Conservation (phyloP, 371 early-diverging fungal species). For the Mucor indicus region DNA sequence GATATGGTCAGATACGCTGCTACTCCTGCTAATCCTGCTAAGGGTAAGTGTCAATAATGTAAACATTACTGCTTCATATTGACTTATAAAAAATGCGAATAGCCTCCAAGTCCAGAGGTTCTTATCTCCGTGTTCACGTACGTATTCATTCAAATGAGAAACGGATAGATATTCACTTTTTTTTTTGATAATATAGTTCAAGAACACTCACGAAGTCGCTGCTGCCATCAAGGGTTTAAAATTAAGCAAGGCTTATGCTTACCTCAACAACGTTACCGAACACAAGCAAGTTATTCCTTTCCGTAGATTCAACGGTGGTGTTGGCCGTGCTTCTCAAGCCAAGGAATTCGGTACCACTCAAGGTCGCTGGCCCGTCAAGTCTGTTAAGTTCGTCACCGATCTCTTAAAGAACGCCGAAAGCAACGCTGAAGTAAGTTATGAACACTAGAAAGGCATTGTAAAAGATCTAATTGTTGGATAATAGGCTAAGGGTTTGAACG, state of each 20-base stretch:
- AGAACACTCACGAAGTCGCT: conserved; percentile 99
- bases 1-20: conserved; percentile 60
- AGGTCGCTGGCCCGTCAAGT: conserved; percentile 99
- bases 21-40: conserved; percentile 50
- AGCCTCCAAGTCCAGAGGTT: conserved; percentile 38
- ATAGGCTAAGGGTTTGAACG: conserved; percentile 86
- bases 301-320: conserved; percentile 97
- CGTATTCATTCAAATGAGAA: background rate
- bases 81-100: background rate
- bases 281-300: conserved; percentile 99
- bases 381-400: conserved; percentile 88
- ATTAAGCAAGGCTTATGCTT: conserved; percentile 91
- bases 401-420: conserved; percentile 97
- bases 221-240: conserved; percentile 92
- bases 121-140: conserved; percentile 40
- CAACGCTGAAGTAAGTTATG: conserved; percentile 81
- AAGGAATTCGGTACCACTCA: conserved; percentile 92
- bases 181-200: conserved; percentile 52
- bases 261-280: conserved; percentile 94
- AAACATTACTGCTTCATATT: background rate
- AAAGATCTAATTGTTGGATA: background rate
- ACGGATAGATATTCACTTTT: background rate
- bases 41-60: conserved; percentile 33
- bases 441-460: background rate
- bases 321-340: conserved; percentile 98